Base-by-base conservation (phyloP, 805 yeast species). In the Candida loeiensis region DNA sequence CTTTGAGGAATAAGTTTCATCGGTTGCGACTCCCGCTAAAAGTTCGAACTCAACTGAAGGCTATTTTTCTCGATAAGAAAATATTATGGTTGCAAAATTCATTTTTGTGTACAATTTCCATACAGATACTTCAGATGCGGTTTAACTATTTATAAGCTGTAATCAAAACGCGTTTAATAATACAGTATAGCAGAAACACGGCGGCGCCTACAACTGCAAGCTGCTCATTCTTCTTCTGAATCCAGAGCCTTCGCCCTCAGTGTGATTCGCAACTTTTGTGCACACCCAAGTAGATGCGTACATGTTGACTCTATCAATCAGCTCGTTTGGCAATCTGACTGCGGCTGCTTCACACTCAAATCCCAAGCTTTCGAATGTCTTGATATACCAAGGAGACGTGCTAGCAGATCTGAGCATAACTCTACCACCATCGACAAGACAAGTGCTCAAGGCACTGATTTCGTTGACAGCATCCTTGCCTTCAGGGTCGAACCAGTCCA, bases 281-380 rank as follows among this genome's bases (percentile, higher is more conserved):
- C 90, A 82, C 14, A 86, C 77, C 95, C 95, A 85, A 2, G 95
- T 85, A 2, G 91, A 82, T 3, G 95, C 93, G 57, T 85, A 85
- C 95, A 85, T 85, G 61, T 86, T 85, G 47, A 80, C 83, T 48
- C 95, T 72, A 58, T 85, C 95, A 57, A 85, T 85, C 43, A 84
- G 69, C 40, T 68, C 63, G 6, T 86, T 86, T 15, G 80, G 60
- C 39, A 64, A 58, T 61, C 95, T 74, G 16, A 80, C 70, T 12
- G 81, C 90, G 14, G 82, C 91, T 11, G 91, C 75, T 41, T 73
- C 69, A 60, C 90, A 82, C 33, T 52, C 59, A 58, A 83, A 85
- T 1, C 95, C 95, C 41, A 69, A 66, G 35, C 64, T 62, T 60
- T 85, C 87, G 58, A 84, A 85, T 16, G 74, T 76, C 40, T 66